These are phyloP conservation scores for Botrytis pseudocinerea DNA, from an alignment of 2,329 filamentous ascomycete species.

Conservation along the genomic window DNA sequence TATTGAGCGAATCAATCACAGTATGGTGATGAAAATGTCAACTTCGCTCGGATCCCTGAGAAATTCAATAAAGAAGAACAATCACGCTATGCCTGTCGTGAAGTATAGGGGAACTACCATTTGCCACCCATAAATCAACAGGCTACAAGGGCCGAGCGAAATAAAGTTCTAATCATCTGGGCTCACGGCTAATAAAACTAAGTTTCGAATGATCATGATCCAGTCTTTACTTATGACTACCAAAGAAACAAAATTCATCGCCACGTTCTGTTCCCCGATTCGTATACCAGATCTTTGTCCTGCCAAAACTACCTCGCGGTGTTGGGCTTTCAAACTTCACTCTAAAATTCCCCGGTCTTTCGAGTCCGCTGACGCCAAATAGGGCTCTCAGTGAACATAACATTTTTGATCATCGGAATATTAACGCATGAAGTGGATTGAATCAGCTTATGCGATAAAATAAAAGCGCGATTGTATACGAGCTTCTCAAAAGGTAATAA, in stretches of 20 bases:
- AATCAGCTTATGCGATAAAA: too few relatives aligned
- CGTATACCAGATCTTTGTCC: background rate
- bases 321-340: background rate
- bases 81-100: background rate
- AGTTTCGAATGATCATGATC: background rate
- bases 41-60: rapidly evolving
- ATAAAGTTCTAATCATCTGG: background rate
- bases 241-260: background rate
- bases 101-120: background rate
- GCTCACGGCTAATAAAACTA: background rate
- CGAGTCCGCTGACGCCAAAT: too few relatives aligned
- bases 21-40: background rate
- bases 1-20: background rate
- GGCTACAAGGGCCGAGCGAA: background rate
- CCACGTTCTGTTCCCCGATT: background rate
- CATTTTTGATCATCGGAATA: too few relatives aligned
- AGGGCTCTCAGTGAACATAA: too few relatives aligned
- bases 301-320: background rate
- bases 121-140: too few relatives aligned
- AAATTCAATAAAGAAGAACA: background rate
- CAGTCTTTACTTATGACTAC: background rate
- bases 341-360: too few relatives aligned
- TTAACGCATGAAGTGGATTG: too few relatives aligned
- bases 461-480: too few relatives aligned
- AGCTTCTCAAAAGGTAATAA: too few relatives aligned